Percentiles rank a stretch among this genome's conserved stretches.
Evolutionary conservation across 2,329 filamentous ascomycete species (phyloP).

Genomic region (Xylariaceae sp.): DNA sequence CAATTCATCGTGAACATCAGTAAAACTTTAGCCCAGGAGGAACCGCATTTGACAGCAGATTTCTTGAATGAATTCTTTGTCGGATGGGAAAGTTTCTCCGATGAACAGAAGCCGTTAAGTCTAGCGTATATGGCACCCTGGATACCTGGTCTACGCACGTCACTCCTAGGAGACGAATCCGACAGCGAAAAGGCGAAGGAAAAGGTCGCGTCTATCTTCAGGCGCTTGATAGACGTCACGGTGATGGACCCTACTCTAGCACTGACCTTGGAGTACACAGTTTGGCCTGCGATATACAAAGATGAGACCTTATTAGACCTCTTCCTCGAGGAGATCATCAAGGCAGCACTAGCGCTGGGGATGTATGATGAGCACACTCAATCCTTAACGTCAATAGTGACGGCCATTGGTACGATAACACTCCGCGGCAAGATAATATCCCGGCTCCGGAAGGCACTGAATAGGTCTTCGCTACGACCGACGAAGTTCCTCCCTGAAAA

Average conservation of each 20-base stretch:
- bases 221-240: conserved; percentile 68
- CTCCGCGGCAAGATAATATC: conserved; percentile 67
- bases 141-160: conserved; percentile 63
- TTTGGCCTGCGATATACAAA: conserved; percentile 66
- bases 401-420: conserved; percentile 66
- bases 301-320: conserved; percentile 69
- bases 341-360: conserved; percentile 61
- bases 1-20: conserved; percentile 69
- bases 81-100: conserved; percentile 70
- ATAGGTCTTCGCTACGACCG: conserved; percentile 67
- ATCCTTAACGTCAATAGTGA: conserved; percentile 63
- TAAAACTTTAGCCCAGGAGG: conserved; percentile 62
- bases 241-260: conserved; percentile 62
- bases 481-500: conserved; percentile 68
- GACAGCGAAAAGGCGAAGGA: conserved; percentile 70
- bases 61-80: conserved; percentile 76
- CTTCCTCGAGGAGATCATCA: conserved; percentile 68
- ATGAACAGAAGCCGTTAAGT: conserved; percentile 68
- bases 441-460: conserved; percentile 66
- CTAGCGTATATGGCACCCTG: conserved; percentile 72
- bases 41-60: conserved; percentile 69
- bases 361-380: conserved; percentile 62
- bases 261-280: conserved; percentile 64
- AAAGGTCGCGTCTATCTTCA: conserved; percentile 64
- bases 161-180: conserved; percentile 59